Conservation (phyloP, 1,139 yeast species). For the Yamadazyma blattariae region DNA sequence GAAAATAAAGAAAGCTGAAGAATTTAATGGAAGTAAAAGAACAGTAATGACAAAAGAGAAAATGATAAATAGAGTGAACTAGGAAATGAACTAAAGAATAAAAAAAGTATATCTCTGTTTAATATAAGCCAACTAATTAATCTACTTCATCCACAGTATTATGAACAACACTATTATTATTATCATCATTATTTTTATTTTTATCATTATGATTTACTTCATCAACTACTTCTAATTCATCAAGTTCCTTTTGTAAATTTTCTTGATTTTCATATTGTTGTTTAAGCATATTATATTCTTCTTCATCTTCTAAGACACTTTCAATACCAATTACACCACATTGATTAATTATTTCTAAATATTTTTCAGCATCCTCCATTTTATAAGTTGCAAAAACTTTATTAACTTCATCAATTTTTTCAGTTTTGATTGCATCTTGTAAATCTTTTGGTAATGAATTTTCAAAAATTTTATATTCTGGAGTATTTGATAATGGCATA, state of each 20-base stretch:
- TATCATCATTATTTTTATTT: too few relatives aligned
- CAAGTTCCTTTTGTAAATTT: slow-evolving; percentile 11
- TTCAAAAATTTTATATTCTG: slow-evolving; percentile 53
- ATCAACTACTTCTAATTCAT: slow-evolving; percentile 11
- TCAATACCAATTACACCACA: slow-evolving; percentile 83
- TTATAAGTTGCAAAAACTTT: slow-evolving; percentile 75
- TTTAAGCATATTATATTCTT: slow-evolving; percentile 64
- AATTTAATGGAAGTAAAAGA: neutral
- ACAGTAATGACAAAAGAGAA: neutral
- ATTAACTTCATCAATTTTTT: slow-evolving; percentile 75
- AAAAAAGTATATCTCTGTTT: too few relatives aligned
- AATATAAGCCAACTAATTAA: slow-evolving; percentile 11
- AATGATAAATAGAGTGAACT: neutral
- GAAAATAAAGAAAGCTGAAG: neutral
- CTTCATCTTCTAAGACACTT: slow-evolving; percentile 72
- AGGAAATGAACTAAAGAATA: neutral
- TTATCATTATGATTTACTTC: slow-evolving; percentile 3
- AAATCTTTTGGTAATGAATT: slow-evolving; percentile 58
- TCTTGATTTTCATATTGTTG: slow-evolving; percentile 40
- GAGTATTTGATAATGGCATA: slow-evolving; percentile 59
- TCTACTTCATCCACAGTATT: slow-evolving; percentile 27
- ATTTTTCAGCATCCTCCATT: slow-evolving; percentile 75
- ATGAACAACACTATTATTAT: too few relatives aligned
- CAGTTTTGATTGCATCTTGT: slow-evolving; percentile 74
- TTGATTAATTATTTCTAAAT: slow-evolving; percentile 71